Evolutionary conservation across 2,329 filamentous ascomycete genomes (phyloP), one percentile per base, ranked within the genome.

Genomic region (Clarireedia monteithiana): DNA sequence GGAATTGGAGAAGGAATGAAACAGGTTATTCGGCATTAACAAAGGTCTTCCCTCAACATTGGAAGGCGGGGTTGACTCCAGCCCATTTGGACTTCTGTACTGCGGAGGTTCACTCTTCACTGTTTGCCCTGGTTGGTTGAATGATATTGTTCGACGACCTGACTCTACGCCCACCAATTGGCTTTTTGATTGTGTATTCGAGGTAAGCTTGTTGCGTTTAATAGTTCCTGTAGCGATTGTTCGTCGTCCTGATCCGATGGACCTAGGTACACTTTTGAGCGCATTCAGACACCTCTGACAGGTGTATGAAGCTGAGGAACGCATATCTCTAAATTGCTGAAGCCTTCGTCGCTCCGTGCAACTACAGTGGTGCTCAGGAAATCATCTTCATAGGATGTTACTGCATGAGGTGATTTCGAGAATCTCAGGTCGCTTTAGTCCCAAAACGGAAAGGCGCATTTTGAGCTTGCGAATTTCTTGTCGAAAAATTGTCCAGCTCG

Each of bases 1-100:
- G 14, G 94, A 99, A 61, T 86, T 79, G 38, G 89, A 89, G 71
- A 94, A 95, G 9, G 89, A 84, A 72, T 99, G 92, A 77, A 97
- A 99, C 56, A 99, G 85, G 69, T 96, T 87, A 73, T 95, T 84
- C 50, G 84, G 79, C 60, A 65, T 62, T 40, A 70, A 56, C 20
- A 70, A 55, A 53, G 63, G 63, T 60, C 64, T 60, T 36, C 55
- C 62, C 40, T 65, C 60, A 6, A 58, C 60, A 38, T 63, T 56
- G 5, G 63, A 57, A 34, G 57, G 47, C 38, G 60, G 56, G 24
- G 60, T 64, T 48, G 61, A 60, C 46, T 58, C 56, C 27, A 63
- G 46, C 20, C 62, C 64, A 44, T 52, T 53, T 48, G 64, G 60
- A 56, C 48, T 63, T 53, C 51, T 58, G 51, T 54, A 64, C 38